Percentiles rank a stretch among this genome's conserved stretches.
phyloP scores from a whole-genome alignment of 169 alveolate species.

The Theileria annulata region DNA sequence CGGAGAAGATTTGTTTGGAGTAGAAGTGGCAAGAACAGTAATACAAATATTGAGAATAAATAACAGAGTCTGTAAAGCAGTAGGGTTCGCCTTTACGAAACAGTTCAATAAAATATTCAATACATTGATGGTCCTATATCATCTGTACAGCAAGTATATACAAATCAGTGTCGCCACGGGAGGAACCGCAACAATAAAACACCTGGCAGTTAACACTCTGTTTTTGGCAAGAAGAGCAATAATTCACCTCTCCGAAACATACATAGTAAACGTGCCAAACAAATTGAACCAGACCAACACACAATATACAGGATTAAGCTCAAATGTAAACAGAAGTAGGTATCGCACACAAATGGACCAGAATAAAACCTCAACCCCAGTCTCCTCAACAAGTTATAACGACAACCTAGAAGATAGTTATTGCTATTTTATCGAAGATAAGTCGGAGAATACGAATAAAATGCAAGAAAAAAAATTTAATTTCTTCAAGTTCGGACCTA shows the following conservation, averaged over 20 bases:
- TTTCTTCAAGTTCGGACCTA: conserved; percentile 41
- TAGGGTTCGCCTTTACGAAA: conserved; percentile 56
- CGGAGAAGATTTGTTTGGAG: conserved; percentile 17
- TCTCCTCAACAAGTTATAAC: neutral
- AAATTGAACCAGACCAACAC: conserved; percentile 14
- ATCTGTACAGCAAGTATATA: conserved; percentile 46
- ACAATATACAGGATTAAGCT: neutral
- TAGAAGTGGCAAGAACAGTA: conserved; percentile 41
- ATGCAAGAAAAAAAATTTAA: conserved; percentile 53
- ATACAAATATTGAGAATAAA: conserved; percentile 48
- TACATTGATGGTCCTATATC: conserved; percentile 44
- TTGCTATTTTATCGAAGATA: conserved; percentile 59
- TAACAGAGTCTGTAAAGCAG: conserved; percentile 65
- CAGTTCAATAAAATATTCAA: conserved; percentile 42
- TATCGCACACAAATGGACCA: neutral
- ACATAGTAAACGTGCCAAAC: conserved; percentile 49
- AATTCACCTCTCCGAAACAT: conserved; percentile 76
- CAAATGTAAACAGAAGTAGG: neutral
- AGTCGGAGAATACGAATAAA: conserved; percentile 44
- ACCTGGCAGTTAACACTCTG: conserved; percentile 77
- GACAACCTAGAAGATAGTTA: conserved; percentile 33
- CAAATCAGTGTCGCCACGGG: conserved; percentile 41
- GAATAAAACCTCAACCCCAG: neutral
- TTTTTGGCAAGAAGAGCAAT: conserved; percentile 73
- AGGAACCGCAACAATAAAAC: conserved; percentile 44